Base-by-base conservation (phyloP, 192 early-diverging fungal species). In the Linnemannia schmuckeri region DNA sequence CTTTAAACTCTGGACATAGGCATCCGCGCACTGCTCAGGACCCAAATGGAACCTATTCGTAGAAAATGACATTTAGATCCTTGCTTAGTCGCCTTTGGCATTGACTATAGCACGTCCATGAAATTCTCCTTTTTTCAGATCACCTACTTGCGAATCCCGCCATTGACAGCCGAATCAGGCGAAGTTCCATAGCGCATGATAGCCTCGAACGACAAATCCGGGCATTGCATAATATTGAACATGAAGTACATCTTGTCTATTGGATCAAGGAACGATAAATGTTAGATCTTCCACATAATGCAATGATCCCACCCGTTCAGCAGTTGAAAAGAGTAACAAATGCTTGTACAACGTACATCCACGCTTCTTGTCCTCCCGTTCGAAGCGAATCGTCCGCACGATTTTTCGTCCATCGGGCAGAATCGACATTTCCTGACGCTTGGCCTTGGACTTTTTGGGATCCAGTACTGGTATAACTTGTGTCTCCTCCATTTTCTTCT, bases 361-460 rank as follows among this genome's bases (percentile, higher is more conserved):
- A 79, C 90, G 78, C 38, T 90, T 76, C 33, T 85, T 89, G 73
- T 90, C 91, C 18, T 82, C 78, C 44, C 89, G 91, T 30, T 94
- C 91, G 84, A 95, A 96, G 41, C 95, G 94, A 82, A 96, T 87
- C 22, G 94, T 96, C n/a, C 95, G 92, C 22, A 94, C 85, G 27
- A 93, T 92, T 42, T 91, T 91, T 46, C 93, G 89, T 24, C 93
- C 94, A 78, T 94, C 94, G 27, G 92, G 68, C 40, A 93, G 78
- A 10, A 80, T 18, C 8, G 89, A 81, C 71, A 89, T 88, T 61
- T 92, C 91, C 69, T 86, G 77, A 24, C 83, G 80, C 66, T 82
- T 88, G 24, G 84, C 88, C 80, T 91, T 91, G 33, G 82, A 82
- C 75, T 90, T 90, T 41, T 91, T 91, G 33, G 76, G 79, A 40